These are phyloP conservation scores for Camellia lanceoleosa DNA, from an alignment of 148 eudicot genomes.

Conservation along the genomic window DNA sequence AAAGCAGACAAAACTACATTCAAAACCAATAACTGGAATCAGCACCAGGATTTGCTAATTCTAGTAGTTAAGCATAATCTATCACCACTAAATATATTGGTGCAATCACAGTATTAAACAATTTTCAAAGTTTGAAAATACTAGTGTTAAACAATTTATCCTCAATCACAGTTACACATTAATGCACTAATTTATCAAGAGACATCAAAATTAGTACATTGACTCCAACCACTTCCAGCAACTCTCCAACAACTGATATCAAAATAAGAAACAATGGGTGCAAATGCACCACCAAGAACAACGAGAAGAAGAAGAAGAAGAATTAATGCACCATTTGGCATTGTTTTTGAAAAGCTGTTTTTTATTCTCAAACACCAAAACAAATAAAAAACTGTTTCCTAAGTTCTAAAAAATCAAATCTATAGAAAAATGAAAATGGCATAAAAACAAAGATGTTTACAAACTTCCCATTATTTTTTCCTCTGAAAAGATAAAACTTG, in stretches of 20 bases:
- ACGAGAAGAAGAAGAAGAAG: too few relatives aligned
- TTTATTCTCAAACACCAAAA: too few relatives aligned
- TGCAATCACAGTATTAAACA: neutral
- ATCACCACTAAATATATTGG: neutral
- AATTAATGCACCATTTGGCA: too few relatives aligned
- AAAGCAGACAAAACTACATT: too few relatives aligned
- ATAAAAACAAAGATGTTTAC: too few relatives aligned
- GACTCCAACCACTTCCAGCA: neutral
- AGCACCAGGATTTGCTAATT: neutral
- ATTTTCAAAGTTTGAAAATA: neutral
- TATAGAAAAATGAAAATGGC: too few relatives aligned
- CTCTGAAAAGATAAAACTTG: too few relatives aligned
- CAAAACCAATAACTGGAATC: neutral
- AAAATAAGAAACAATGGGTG: neutral
- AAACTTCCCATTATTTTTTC: too few relatives aligned
- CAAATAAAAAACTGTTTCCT: too few relatives aligned
- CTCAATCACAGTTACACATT: neutral
- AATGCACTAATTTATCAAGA: neutral
- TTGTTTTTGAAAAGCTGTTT: too few relatives aligned
- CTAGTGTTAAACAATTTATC: neutral
- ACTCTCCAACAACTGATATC: neutral
- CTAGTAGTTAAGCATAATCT: neutral
- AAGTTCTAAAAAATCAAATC: too few relatives aligned
- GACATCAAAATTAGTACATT: neutral
- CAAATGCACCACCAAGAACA: too few relatives aligned